These are phyloP conservation scores for Aspergillus pseudoterreus DNA, from an alignment of 2,329 filamentous ascomycete species.

Conservation along the genomic window DNA sequence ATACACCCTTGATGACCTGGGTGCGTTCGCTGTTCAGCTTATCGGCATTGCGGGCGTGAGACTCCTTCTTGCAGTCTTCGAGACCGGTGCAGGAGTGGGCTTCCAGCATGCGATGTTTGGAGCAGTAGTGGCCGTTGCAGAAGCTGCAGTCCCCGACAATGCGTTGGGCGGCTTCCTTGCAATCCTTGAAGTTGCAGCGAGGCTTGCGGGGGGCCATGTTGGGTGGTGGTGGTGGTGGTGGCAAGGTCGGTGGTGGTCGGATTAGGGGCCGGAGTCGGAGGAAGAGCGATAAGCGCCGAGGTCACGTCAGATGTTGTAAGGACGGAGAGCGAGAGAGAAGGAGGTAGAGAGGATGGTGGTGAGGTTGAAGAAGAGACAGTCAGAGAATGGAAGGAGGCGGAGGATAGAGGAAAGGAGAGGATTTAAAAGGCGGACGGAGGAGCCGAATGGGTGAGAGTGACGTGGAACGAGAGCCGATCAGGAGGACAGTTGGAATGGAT, in stretches of 20 bases:
- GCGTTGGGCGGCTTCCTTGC: conserved; percentile 80
- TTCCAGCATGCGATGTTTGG: conserved; percentile 89
- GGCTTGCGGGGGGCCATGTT: conserved; percentile 52
- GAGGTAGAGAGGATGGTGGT: background rate
- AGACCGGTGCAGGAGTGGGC: conserved; percentile 89
- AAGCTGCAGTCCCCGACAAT: conserved; percentile 97
- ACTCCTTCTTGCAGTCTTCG: conserved; percentile 97
- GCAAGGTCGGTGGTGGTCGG: conserved; percentile 1
- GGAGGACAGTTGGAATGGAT: conserved; percentile 1
- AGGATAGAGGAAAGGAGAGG: background rate
- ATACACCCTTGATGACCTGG: conserved; percentile 88
- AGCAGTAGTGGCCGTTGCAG: conserved; percentile 90
- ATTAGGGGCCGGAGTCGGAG: conserved; percentile 11
- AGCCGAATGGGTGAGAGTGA: conserved; percentile 1
- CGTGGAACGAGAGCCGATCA: conserved; percentile 10
- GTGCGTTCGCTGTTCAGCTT: conserved; percentile 91
- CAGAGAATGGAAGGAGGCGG: background rate
- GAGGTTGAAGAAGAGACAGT: background rate
- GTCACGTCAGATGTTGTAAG: background rate
- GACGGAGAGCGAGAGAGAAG: background rate
- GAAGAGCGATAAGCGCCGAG: conserved; percentile 10
- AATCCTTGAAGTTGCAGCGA: conserved; percentile 84
- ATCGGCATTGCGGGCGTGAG: conserved; percentile 87
- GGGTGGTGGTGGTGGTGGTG: conserved; percentile 11
- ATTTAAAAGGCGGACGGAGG: background rate